These are phyloP conservation scores for Ustilago vetiveriae DNA, from an alignment of 1,284 basidiomycete species.

Conservation along the genomic window DNA sequence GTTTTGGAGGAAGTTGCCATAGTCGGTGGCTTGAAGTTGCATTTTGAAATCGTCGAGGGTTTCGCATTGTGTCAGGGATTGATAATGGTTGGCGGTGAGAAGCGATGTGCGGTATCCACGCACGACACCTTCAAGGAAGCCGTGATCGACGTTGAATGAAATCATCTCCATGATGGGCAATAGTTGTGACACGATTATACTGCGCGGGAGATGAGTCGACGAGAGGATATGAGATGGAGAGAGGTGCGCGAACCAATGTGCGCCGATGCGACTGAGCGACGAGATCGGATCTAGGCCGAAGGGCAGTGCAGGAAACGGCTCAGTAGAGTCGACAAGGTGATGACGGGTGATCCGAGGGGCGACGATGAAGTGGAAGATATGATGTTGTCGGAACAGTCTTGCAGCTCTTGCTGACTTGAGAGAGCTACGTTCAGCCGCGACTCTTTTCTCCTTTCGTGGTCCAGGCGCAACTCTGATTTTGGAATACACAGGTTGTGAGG, in stretches of 20 bases:
- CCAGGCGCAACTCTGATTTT: conserved; percentile 17
- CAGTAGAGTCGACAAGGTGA: not conserved
- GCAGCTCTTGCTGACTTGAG: conserved; percentile 4
- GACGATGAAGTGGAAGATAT: not conserved
- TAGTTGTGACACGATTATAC: not conserved
- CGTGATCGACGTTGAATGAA: conserved; percentile 63
- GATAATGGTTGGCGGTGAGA: conserved; percentile 86
- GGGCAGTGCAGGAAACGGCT: not conserved
- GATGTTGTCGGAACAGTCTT: not conserved
- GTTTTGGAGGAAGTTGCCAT: conserved; percentile 97
- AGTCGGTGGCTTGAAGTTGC: conserved; percentile 89
- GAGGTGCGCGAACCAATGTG: no score
- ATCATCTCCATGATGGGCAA: conserved; percentile 61
- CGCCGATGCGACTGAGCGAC: not conserved
- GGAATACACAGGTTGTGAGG: no score
- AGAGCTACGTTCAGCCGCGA: not conserved
- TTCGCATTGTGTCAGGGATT: conserved; percentile 96
- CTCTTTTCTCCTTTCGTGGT: conserved; percentile 9
- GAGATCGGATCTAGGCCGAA: not conserved
- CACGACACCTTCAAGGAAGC: conserved; percentile 78
- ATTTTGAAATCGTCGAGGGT: conserved; percentile 82
- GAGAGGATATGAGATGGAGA: not conserved
- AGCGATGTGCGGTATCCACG: conserved; percentile 94
- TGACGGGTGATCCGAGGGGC: not conserved
- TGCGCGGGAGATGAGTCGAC: not conserved